Percentiles rank a stretch among this genome's conserved stretches.
Conservation (phyloP, 768 basidiomycete species). For the Pleurotus giganteus region DNA sequence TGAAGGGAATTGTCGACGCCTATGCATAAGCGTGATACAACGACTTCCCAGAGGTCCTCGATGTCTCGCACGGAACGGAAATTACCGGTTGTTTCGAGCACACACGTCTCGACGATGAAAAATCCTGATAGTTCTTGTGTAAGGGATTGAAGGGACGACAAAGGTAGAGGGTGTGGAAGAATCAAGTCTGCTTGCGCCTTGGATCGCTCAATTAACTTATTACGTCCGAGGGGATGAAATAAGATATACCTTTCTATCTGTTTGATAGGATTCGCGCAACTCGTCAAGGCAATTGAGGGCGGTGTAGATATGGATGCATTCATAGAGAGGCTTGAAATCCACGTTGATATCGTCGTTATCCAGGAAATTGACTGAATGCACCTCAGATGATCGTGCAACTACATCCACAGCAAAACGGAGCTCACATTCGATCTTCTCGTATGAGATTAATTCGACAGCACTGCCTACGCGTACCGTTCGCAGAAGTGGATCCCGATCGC, state of each 20-base stretch:
- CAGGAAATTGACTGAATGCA: conserved; percentile 76
- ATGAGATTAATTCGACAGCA: conserved; percentile 87
- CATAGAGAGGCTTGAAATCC: conserved; percentile 93
- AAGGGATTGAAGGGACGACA: conserved; percentile 67
- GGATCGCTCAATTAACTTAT: not conserved
- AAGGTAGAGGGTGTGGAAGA: conserved; percentile 69
- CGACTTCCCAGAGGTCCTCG: conserved; percentile 92
- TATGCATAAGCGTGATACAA: conserved; percentile 69
- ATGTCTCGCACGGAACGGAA: conserved; percentile 92
- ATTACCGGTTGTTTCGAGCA: conserved; percentile 80
- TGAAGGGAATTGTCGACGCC: conserved; percentile 73
- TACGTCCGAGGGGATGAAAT: not conserved
- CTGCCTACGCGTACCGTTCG: conserved; percentile 81
- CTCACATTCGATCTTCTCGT: conserved; percentile 94
- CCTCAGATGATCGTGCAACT: conserved; percentile 12
- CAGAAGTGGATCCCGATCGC: conserved; percentile 82
- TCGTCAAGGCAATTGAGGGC: conserved; percentile 89
- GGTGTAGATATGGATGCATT: conserved; percentile 96
- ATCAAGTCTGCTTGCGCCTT: conserved; percentile 98
- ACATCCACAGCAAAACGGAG: conserved; percentile 11
- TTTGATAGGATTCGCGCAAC: conserved; percentile 89
- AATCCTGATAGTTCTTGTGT: conserved; percentile 96
- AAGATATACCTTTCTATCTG: conserved; percentile 79
- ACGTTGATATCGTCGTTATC: conserved; percentile 86
- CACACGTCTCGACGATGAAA: conserved; percentile 94